A percentile compares a stretch with the other conserved stretches of the same genome.
Conservation (phyloP, 2,329 filamentous ascomycete genomes). For the Talaromyces sp. region DNA sequence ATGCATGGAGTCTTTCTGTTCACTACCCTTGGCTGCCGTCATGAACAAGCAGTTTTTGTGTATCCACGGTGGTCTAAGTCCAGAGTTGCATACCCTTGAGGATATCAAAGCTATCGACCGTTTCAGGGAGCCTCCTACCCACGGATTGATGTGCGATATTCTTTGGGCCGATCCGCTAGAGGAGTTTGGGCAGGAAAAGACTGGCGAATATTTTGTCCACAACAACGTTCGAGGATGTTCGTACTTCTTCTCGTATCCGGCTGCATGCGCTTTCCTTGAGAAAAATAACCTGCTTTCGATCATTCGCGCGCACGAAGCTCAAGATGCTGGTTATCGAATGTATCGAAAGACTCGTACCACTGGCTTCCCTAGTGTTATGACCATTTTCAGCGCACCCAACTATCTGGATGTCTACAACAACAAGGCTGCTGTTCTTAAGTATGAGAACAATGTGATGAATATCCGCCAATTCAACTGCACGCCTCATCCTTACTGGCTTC, state of each 20-base stretch:
- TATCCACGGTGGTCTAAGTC: slow-evolving; percentile 94
- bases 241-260: slow-evolving; percentile 98
- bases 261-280: slow-evolving; percentile 93
- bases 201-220: slow-evolving; percentile 94
- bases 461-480: slow-evolving; percentile 99
- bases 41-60: slow-evolving; percentile 99
- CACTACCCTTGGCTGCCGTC: slow-evolving; percentile 85
- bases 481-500: slow-evolving; percentile 97
- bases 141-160: slow-evolving; percentile 98
- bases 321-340: slow-evolving; percentile 98
- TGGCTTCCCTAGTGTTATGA: slow-evolving; percentile 99
- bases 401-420: slow-evolving; percentile 99
- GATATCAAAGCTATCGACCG: slow-evolving; percentile 93
- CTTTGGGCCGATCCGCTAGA: slow-evolving; percentile 98
- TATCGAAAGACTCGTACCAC: slow-evolving; percentile 98
- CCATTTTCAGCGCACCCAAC: slow-evolving; percentile 98
- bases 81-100: slow-evolving; percentile 91
- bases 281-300: slow-evolving; percentile 98
- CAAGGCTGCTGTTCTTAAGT: slow-evolving; percentile 97
- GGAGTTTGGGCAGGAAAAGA: slow-evolving; percentile 98
- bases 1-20: slow-evolving; percentile 97
- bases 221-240: slow-evolving; percentile 98
- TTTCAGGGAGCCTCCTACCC: slow-evolving; percentile 94
- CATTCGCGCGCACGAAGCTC: slow-evolving; percentile 95
- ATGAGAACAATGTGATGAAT: slow-evolving; percentile 99